Conservation (phyloP, 495 filamentous ascomycete genomes). For the Terfezia boudieri region DNA sequence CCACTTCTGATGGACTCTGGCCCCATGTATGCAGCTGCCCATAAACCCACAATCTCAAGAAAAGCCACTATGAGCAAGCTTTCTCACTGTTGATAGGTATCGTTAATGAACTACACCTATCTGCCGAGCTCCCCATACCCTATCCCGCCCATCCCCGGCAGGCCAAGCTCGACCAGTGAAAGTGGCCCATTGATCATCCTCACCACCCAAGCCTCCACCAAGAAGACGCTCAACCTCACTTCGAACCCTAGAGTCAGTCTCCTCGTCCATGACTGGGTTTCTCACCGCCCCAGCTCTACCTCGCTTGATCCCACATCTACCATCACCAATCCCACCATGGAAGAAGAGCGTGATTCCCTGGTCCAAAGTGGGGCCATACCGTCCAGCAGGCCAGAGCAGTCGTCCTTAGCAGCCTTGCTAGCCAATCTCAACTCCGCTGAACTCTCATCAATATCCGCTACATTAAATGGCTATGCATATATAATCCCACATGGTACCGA, state of each 20-base stretch:
- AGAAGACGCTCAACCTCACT: constrained; percentile 70
- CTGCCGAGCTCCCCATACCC: constrained; percentile 63
- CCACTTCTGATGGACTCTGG: constrained; percentile 58
- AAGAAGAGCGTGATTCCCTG: not conserved
- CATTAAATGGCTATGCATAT: constrained; percentile 64
- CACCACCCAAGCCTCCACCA: constrained; percentile 74
- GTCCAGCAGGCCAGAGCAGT: constrained; percentile 37
- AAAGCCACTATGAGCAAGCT: not conserved
- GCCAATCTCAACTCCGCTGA: constrained; percentile 75
- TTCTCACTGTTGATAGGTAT: constrained; percentile 59
- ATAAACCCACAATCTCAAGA: not conserved
- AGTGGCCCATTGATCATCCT: constrained; percentile 44
- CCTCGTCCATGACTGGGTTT: constrained; percentile 98
- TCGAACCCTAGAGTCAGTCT: constrained; percentile 77
- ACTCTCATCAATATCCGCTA: constrained; percentile 74
- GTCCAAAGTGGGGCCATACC: constrained; percentile 27
- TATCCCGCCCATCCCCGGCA: constrained; percentile 30
- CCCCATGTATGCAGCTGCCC: constrained; percentile 41
- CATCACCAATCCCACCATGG: constrained; percentile 18
- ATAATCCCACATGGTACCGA: constrained; percentile 49
- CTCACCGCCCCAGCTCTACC: constrained; percentile 60
- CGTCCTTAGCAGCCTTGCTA: constrained; percentile 56
- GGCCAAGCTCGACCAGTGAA: not conserved
- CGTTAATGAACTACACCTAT: constrained; percentile 98
- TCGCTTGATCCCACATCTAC: constrained; percentile 34